Percentiles rank a stretch among this genome's conserved stretches.
phyloP scores from a whole-genome alignment of 148 eudicot species.

The Amaranthus palmeri region DNA sequence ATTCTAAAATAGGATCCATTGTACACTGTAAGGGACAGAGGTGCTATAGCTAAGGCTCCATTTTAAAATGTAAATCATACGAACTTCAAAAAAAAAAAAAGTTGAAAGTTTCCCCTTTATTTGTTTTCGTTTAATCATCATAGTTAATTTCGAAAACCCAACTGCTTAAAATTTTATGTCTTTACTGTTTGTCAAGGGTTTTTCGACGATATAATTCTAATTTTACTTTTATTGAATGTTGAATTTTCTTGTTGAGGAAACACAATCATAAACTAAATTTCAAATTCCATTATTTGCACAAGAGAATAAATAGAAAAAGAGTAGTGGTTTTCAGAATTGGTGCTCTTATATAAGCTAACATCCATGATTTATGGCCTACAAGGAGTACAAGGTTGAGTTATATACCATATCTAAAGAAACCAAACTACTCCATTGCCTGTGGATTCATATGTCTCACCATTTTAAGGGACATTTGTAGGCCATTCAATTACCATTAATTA shows the following conservation, averaged over 20 bases:
- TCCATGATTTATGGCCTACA: not conserved
- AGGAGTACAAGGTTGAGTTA: not conserved
- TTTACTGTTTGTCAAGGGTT: no score
- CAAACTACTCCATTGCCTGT: conserved; percentile 5
- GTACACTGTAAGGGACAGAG: no score
- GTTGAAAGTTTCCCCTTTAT: no score
- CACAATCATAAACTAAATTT: not conserved
- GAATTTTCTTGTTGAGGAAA: not conserved
- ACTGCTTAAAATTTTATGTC: no score
- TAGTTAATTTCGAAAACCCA: no score
- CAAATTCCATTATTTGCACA: not conserved
- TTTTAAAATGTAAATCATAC: no score
- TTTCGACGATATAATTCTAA: not conserved
- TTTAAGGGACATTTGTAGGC: conserved; percentile 1
- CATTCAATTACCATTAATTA: conserved; percentile 4
- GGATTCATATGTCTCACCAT: not conserved
- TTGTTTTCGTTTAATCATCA: no score
- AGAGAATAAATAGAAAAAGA: not conserved
- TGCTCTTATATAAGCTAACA: not conserved
- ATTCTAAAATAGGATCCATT: no score
- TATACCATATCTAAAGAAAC: conserved; percentile 10
- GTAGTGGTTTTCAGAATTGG: not conserved
- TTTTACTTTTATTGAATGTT: not conserved
- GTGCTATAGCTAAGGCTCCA: no score
- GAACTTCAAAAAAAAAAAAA: no score